phyloP scores from a whole-genome alignment of 371 early-diverging fungal species.

The Capillidium heterosporum region DNA sequence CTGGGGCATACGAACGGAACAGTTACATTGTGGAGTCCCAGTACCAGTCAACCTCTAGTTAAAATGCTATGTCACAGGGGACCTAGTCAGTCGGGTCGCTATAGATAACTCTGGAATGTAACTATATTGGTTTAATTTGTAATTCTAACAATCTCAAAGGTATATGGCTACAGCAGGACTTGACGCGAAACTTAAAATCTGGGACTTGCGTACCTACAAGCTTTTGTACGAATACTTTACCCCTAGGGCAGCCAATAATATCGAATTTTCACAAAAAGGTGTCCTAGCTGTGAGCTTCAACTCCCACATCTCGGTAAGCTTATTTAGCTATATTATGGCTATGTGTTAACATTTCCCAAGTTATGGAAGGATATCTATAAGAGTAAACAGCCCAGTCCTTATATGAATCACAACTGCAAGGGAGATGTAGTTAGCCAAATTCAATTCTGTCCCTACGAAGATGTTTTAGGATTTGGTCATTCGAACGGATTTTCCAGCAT shows the following conservation, averaged over 20 bases:
- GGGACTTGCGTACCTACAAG: slow-evolving; percentile 89
- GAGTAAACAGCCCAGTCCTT: slow-evolving; percentile 58
- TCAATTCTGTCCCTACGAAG: slow-evolving; percentile 90
- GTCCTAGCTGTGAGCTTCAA: slow-evolving; percentile 69
- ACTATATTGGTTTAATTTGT: not conserved
- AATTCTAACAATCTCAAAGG: not conserved
- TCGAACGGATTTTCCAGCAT: slow-evolving; percentile 61
- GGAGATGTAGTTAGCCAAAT: slow-evolving; percentile 32
- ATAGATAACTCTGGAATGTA: slow-evolving; percentile 64
- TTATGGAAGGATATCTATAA: slow-evolving; percentile 80
- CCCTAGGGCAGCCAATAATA: slow-evolving; percentile 44
- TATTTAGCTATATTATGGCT: not conserved
- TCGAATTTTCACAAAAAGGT: slow-evolving; percentile 74
- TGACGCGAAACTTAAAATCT: slow-evolving; percentile 82
- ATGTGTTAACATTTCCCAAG: slow-evolving; percentile 8
- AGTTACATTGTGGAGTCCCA: slow-evolving; percentile 93
- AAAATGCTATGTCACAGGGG: slow-evolving; percentile 91
- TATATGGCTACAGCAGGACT: slow-evolving; percentile 89
- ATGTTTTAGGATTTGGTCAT: slow-evolving; percentile 90
- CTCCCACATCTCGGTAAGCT: slow-evolving; percentile 41
- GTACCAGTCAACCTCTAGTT: slow-evolving; percentile 58
- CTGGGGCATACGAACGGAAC: slow-evolving; percentile 72
- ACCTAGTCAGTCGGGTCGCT: slow-evolving; percentile 67
- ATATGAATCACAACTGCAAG: slow-evolving; percentile 67
- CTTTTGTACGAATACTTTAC: slow-evolving; percentile 63